These are phyloP conservation scores for Ustilago cynodontis DNA, from an alignment of 1,284 basidiomycete species.

Conservation along the genomic window DNA sequence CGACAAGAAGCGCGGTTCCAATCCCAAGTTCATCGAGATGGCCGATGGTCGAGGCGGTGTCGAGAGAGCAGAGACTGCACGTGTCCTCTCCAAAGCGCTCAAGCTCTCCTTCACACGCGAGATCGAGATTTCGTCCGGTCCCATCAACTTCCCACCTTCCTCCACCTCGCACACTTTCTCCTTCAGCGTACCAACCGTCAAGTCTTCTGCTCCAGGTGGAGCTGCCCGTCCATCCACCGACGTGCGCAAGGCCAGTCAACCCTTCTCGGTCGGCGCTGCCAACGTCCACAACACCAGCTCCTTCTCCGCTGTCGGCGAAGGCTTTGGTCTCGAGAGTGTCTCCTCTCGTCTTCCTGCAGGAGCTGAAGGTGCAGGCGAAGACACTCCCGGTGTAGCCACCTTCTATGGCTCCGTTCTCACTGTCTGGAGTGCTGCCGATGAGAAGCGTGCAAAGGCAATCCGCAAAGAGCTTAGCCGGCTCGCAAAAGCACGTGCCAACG, in stretches of 20 bases:
- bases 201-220: conserved; percentile 39
- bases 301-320: conserved; percentile 71
- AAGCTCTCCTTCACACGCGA: conserved; percentile 87
- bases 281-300: conserved; percentile 57
- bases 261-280: conserved; percentile 49
- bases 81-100: conserved; percentile 63
- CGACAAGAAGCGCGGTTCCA: conserved; percentile 56
- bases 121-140: conserved; percentile 79
- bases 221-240: conserved; percentile 37
- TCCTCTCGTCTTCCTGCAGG: conserved; percentile 78
- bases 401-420: conserved; percentile 63
- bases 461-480: conserved; percentile 56
- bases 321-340: conserved; percentile 75
- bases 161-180: conserved; percentile 93
- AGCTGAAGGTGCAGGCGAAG: conserved; percentile 39
- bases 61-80: conserved; percentile 61
- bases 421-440: conserved; percentile 61
- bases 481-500: conserved; percentile 38
- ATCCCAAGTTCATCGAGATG: conserved; percentile 68
- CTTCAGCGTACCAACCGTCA: conserved; percentile 73
- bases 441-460: conserved; percentile 59
- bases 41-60: conserved; percentile 62
- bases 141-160: conserved; percentile 70
- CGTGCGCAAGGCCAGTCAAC: conserved; percentile 39
- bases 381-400: conserved; percentile 52